Evolutionary conservation across 1,284 basidiomycete species (phyloP).

Genomic region (Melanopsichium pennsylvanicum): DNA sequence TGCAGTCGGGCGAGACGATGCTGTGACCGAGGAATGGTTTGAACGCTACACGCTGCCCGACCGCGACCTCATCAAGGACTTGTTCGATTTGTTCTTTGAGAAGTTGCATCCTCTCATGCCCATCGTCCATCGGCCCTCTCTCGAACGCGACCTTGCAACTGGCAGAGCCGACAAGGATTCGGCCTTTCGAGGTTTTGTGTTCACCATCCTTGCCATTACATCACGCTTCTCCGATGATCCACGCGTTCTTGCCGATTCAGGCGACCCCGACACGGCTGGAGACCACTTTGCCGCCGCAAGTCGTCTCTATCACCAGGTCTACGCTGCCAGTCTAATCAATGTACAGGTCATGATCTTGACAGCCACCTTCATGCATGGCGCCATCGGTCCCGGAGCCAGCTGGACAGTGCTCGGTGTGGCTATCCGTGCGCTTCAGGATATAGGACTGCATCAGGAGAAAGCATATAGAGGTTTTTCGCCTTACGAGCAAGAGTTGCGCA

Average conservation of each 20-base stretch:
- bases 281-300: constrained; percentile 59
- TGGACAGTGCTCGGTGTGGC: constrained; percentile 60
- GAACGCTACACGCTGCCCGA: constrained; percentile 51
- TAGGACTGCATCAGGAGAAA: constrained; percentile 57
- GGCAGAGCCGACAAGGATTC: constrained; percentile 52
- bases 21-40: constrained; percentile 51
- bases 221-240: constrained; percentile 53
- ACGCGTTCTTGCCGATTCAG: constrained; percentile 46
- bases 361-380: constrained; percentile 53
- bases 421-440: constrained; percentile 56
- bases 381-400: constrained; percentile 51
- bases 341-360: constrained; percentile 58
- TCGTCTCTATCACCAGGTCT: constrained; percentile 58
- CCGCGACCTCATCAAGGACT: constrained; percentile 38
- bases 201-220: constrained; percentile 56
- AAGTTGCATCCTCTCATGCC: constrained; percentile 56
- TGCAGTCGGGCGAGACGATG: constrained; percentile 57
- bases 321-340: constrained; percentile 56
- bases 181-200: constrained; percentile 58
- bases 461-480: constrained; percentile 50
- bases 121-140: constrained; percentile 50
- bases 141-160: constrained; percentile 44
- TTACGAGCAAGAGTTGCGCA: constrained; percentile 53
- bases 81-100: constrained; percentile 51
- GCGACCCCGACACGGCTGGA: constrained; percentile 49